Evolutionary conservation across 768 basidiomycete genomes (phyloP).

Genomic region (Grammothele lineata): DNA sequence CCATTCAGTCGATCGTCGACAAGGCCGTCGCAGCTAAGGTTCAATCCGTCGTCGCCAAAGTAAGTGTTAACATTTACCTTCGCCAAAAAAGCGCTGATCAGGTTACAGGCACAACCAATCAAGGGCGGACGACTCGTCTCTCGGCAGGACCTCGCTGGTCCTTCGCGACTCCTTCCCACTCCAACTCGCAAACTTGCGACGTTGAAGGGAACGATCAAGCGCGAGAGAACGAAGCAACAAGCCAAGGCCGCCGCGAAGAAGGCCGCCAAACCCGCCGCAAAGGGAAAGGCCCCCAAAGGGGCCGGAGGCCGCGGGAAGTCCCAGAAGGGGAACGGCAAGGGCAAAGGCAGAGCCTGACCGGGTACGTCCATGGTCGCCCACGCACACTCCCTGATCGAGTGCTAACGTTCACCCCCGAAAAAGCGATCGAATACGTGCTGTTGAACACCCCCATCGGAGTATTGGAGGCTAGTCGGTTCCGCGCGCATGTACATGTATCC

Average conservation of each 20-base stretch:
- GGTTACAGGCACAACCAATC: too few species aligned
- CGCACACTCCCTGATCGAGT: background rate
- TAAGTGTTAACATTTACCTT: too few species aligned
- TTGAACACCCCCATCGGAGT: background rate
- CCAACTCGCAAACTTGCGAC: too few species aligned
- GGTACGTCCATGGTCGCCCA: background rate
- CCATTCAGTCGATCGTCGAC: conserved; percentile 3
- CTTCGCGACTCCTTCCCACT: too few species aligned
- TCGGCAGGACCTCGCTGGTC: too few species aligned
- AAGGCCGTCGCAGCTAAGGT: background rate
- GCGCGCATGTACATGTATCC: background rate
- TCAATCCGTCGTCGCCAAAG: too few species aligned
- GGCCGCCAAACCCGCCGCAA: background rate
- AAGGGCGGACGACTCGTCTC: too few species aligned
- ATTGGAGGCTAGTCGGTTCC: background rate
- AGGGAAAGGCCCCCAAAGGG: background rate
- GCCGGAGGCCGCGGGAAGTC: background rate
- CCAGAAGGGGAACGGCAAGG: background rate
- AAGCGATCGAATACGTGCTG: background rate
- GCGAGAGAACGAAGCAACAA: too few species aligned
- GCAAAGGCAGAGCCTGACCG: background rate
- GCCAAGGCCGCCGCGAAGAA: background rate
- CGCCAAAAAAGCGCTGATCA: too few species aligned
- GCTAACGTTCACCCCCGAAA: background rate
- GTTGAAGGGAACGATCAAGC: too few species aligned